These are phyloP conservation scores for Lodderomyces margitis DNA, from an alignment of 1,139 yeast species.

Conservation along the genomic window DNA sequence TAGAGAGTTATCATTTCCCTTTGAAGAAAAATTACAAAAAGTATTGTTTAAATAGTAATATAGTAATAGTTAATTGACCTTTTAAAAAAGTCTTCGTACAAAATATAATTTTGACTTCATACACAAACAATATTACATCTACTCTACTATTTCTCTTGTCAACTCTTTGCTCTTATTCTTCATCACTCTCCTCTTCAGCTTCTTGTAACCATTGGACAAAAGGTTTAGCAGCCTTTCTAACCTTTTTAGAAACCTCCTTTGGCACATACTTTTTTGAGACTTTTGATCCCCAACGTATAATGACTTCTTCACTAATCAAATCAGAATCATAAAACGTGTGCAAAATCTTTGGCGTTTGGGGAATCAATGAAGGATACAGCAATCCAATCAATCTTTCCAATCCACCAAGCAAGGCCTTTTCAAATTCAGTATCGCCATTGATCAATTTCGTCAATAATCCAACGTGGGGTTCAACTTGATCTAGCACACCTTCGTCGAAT, in stretches of 20 bases:
- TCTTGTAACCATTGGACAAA: conserved; percentile 92
- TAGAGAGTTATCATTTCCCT: too few species aligned
- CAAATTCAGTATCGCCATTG: conserved; percentile 60
- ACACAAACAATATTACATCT: too few species aligned
- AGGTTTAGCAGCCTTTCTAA: conserved; percentile 94
- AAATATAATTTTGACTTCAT: too few species aligned
- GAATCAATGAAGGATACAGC: conserved; percentile 69
- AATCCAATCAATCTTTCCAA: conserved; percentile 89
- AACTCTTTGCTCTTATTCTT: conserved; percentile 41
- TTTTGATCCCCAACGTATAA: conserved; percentile 84
- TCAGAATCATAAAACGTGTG: conserved; percentile 81
- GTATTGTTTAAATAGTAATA: too few species aligned
- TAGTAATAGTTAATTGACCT: not conserved
- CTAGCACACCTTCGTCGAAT: conserved; percentile 75
- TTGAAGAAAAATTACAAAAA: too few species aligned
- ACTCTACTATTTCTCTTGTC: too few species aligned
- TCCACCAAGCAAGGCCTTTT: conserved; percentile 92
- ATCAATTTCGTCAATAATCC: conserved; percentile 82
- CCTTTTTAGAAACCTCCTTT: conserved; percentile 88
- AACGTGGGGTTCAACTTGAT: conserved; percentile 71
- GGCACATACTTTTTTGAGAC: conserved; percentile 92
- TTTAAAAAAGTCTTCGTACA: too few species aligned
- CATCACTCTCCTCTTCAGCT: conserved; percentile 75
- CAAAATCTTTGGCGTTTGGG: conserved; percentile 76
- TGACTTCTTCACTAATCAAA: conserved; percentile 76